Base-by-base conservation (phyloP, 495 filamentous ascomycete species). In the Annulohypoxylon stygium region DNA sequence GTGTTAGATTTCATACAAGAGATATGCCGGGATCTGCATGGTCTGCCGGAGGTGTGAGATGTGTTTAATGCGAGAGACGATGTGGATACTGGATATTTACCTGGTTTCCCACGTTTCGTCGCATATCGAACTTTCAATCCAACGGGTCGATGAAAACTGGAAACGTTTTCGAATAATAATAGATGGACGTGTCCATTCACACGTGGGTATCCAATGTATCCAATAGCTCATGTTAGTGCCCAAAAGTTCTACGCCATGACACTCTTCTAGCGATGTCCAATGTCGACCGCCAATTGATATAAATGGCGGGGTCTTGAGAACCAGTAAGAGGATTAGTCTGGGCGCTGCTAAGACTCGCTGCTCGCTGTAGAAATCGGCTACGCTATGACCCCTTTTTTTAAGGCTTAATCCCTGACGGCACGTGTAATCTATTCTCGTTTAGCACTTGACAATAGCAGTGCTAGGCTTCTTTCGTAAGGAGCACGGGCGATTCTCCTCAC, bases 11-110 rank as follows among this genome's bases (percentile, higher is more conserved):
- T 57, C 39, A 53, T 37, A 36, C 30, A 53, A 55, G 25, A 70
- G 51, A 71, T 70, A 61, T 71, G 64, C 72, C 72, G 67, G 72
- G 60, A 70, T 65, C 51, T 71, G 62, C 64, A 71, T 71, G 50
- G 41, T 16, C 36, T 57, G 16, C 20, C 41, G 33, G 63, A 41
- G 20, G 23, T 37, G 36, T 54, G 34, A 20, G 36, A 53, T 39
- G 50, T 54, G 50, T 26, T 54, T n/a, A 30, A 54, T 54, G 34
- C 45, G 16, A 23, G 34, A 30, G 30, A 30, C 30, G 30, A 33
- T 1, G 5, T 54, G n/a, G 8, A 11, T 54, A 33, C 2, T 23
- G 4, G 10, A 4, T 23, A 7, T 10, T 26, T 54, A 51, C 36
- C 33, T 37, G 37, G 41, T 60, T 20, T n/a, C 43, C 34, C 36